These are phyloP conservation scores for Orbilia oligospora DNA, from an alignment of 2,329 filamentous ascomycete species.

Conservation along the genomic window DNA sequence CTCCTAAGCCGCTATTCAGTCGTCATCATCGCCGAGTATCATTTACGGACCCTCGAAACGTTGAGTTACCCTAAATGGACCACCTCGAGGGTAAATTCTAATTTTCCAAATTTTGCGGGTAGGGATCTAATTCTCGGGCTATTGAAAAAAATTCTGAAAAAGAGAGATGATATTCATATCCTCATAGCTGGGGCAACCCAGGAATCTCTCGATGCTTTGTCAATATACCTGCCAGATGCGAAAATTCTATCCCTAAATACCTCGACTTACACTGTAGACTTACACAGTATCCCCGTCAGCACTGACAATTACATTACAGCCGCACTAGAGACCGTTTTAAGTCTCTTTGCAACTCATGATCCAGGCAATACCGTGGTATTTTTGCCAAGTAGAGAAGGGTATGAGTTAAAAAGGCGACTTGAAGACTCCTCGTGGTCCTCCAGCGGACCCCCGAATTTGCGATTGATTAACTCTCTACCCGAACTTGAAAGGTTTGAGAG, in stretches of 20 bases:
- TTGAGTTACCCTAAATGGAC: neutral
- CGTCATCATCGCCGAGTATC: slow-evolving; percentile 98
- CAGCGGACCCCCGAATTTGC: neutral
- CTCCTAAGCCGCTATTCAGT: slow-evolving; percentile 91
- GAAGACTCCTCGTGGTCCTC: slow-evolving; percentile 1
- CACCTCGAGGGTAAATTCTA: neutral
- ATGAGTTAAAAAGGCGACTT: slow-evolving; percentile 25
- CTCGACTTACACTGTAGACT: slow-evolving; percentile 88
- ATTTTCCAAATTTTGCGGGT: slow-evolving; percentile 68
- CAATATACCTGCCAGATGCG: slow-evolving; percentile 21
- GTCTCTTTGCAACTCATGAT: neutral
- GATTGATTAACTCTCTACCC: neutral
- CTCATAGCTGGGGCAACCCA: slow-evolving; percentile 86
- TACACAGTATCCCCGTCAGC: slow-evolving; percentile 75
- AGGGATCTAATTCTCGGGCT: slow-evolving; percentile 92
- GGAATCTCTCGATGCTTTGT: slow-evolving; percentile 20
- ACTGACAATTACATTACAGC: slow-evolving; percentile 26
- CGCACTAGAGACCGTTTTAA: slow-evolving; percentile 15
- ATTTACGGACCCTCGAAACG: slow-evolving; percentile 82
- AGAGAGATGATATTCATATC: slow-evolving; percentile 84
- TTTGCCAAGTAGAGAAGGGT: slow-evolving; percentile 26
- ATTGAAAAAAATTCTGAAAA: slow-evolving; percentile 88
- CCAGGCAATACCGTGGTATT: slow-evolving; percentile 32
- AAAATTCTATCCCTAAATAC: slow-evolving; percentile 81
- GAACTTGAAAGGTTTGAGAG: slow-evolving; percentile 26